A percentile compares a stretch with the other conserved stretches of the same genome.
phyloP scores from a whole-genome alignment of 225 moss, liverwort and hornwort genomes.

The Bryum argenteum region DNA sequence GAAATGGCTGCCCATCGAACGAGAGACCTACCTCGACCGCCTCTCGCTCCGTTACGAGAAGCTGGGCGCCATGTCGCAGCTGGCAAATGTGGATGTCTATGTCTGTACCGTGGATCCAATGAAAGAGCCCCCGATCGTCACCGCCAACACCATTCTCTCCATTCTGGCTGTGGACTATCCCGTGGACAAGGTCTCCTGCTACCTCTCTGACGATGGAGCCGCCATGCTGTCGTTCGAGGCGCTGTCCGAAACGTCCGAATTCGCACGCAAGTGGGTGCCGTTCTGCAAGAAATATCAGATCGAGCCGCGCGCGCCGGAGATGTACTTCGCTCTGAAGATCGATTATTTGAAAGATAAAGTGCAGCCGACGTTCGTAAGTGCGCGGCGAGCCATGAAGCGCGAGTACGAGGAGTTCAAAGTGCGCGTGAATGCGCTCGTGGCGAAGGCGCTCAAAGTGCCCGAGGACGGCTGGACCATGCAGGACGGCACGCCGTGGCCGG shows the following conservation, averaged over 20 bases:
- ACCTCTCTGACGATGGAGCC: slow-evolving; percentile 96
- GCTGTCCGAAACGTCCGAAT: slow-evolving; percentile 89
- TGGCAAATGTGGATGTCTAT: slow-evolving; percentile 74
- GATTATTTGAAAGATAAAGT: slow-evolving; percentile 95
- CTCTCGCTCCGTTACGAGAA: slow-evolving; percentile 91
- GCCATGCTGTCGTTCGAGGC: slow-evolving; percentile 95
- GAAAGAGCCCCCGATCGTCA: slow-evolving; percentile 93
- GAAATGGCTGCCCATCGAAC: slow-evolving; percentile 90
- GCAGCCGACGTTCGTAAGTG: slow-evolving; percentile 93
- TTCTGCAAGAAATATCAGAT: slow-evolving; percentile 93
- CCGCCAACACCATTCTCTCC: slow-evolving; percentile 90
- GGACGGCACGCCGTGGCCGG: slow-evolving; percentile 97
- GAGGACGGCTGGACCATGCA: slow-evolving; percentile 99
- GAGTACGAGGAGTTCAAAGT: slow-evolving; percentile 99
- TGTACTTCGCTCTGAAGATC: slow-evolving; percentile 93
- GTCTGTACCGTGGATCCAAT: slow-evolving; percentile 92
- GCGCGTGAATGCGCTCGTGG: slow-evolving; percentile 86
- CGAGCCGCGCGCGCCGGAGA: slow-evolving; percentile 92
- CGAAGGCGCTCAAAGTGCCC: slow-evolving; percentile 83
- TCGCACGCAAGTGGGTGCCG: slow-evolving; percentile 94
- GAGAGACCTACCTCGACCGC: slow-evolving; percentile 89
- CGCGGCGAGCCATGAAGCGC: slow-evolving; percentile 95
- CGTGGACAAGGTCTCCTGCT: slow-evolving; percentile 93
- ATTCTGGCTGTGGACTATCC: slow-evolving; percentile 86
- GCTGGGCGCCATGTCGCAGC: slow-evolving; percentile 70